Conservation (phyloP, 108 stramenopile species). For the Schizochytrium sp. region DNA sequence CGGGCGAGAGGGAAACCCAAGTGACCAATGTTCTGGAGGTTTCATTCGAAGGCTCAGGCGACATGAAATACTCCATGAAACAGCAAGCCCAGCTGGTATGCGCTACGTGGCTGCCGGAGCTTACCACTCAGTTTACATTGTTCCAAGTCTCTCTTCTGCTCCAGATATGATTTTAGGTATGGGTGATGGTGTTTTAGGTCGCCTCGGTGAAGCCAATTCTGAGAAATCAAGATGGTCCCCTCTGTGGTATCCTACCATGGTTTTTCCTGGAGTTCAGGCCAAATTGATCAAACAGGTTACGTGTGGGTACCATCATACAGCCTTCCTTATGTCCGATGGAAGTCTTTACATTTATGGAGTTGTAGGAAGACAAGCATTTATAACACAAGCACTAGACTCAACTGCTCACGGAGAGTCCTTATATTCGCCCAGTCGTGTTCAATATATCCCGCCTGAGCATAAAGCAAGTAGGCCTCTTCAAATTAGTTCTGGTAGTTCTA, state of each 20-base stretch:
- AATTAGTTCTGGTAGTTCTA: neutral
- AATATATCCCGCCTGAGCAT: no score
- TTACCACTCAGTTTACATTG: neutral
- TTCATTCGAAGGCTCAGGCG: no score
- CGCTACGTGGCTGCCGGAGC: neutral
- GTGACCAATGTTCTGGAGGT: neutral
- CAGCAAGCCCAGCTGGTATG: neutral
- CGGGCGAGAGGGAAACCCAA: neutral
- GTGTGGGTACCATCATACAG: slow-evolving; percentile 17
- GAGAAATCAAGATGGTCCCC: neutral
- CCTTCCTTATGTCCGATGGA: neutral
- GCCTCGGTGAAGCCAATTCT: neutral
- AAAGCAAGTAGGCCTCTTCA: neutral
- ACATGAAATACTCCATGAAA: neutral
- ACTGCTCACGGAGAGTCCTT: no score
- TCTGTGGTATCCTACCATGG: neutral
- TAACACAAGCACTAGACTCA: neutral
- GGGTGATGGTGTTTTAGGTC: neutral
- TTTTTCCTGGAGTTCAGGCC: neutral
- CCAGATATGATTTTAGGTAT: neutral
- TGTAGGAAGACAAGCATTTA: neutral
- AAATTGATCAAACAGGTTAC: neutral
- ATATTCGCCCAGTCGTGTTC: no score
- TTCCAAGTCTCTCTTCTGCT: neutral
- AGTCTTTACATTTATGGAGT: slow-evolving; percentile 13